A percentile compares a stretch with the other conserved stretches of the same genome.
These are phyloP conservation scores for Aspergillus nidulans DNA, from an alignment of 495 filamentous ascomycete genomes.

Conservation along the genomic window DNA sequence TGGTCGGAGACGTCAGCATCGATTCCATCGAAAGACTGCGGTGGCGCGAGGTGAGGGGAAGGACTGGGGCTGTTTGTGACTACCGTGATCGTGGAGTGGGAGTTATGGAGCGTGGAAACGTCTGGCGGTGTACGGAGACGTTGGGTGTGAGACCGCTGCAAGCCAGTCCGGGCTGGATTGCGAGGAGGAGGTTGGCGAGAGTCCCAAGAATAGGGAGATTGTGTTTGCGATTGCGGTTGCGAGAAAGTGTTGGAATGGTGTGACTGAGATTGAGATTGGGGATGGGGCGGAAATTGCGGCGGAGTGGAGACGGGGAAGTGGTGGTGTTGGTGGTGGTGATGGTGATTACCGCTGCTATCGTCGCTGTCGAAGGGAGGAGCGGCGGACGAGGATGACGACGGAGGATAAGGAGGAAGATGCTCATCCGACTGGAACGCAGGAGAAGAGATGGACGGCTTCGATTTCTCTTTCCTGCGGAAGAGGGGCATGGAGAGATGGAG, in stretches of 20 bases:
- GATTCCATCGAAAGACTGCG: slow-evolving; percentile 18
- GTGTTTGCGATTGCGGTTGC: neutral
- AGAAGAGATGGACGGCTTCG: slow-evolving; percentile 23
- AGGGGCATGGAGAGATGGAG: slow-evolving; percentile 28
- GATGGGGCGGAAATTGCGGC: slow-evolving; percentile 17
- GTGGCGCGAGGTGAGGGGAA: slow-evolving; percentile 11
- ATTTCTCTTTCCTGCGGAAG: slow-evolving; percentile 26
- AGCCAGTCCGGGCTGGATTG: slow-evolving; percentile 18
- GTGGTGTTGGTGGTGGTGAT: neutral
- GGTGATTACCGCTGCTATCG: slow-evolving; percentile 8
- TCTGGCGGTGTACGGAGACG: slow-evolving; percentile 21
- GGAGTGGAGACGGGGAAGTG: slow-evolving; percentile 20
- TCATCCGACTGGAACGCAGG: slow-evolving; percentile 32
- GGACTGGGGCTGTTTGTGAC: slow-evolving; percentile 14
- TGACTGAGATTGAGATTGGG: slow-evolving; percentile 6
- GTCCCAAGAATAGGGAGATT: neutral
- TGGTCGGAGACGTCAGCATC: slow-evolving; percentile 22
- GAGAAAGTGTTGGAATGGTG: slow-evolving; percentile 8
- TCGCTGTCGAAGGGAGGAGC: slow-evolving; percentile 18
- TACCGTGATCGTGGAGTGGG: slow-evolving; percentile 13
- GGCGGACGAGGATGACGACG: slow-evolving; percentile 14
- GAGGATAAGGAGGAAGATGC: slow-evolving; percentile 26
- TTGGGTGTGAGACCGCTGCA: slow-evolving; percentile 30
- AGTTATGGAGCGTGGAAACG: neutral
- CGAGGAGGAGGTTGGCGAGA: slow-evolving; percentile 6